Conservation (phyloP, 2,329 filamentous ascomycete genomes). For the Pseudocercospora pini-densiflorae region DNA sequence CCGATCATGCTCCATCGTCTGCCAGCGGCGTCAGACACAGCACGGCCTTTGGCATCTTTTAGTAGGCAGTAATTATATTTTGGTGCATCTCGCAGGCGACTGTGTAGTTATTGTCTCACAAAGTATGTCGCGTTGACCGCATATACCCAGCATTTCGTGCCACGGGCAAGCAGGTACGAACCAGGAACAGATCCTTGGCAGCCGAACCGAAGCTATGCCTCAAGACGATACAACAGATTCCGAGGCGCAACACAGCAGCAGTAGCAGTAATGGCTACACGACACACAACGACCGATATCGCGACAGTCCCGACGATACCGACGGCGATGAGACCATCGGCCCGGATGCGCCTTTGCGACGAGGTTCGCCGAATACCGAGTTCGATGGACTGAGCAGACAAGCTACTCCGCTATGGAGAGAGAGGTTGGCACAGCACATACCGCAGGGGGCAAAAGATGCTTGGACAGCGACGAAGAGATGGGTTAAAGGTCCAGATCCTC, state of each 20-base stretch:
- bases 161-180: not conserved
- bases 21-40: not conserved
- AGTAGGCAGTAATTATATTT: not conserved
- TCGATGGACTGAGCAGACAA: constrained; percentile 30
- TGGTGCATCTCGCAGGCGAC: not conserved
- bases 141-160: not conserved
- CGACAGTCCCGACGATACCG: constrained; percentile 37
- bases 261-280: constrained; percentile 19
- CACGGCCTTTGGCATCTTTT: not conserved
- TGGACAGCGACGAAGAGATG: constrained; percentile 49
- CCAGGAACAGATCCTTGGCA: not conserved
- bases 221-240: constrained; percentile 4
- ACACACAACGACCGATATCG: constrained; percentile 34
- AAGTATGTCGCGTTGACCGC: too few species aligned
- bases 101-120: too few species aligned
- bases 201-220: not conserved
- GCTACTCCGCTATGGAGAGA: constrained; percentile 30
- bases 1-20: not conserved
- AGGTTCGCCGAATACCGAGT: constrained; percentile 30
- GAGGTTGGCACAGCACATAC: constrained; percentile 33
- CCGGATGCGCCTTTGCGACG: constrained; percentile 34
- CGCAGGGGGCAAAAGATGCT: constrained; percentile 32
- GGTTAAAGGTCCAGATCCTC: constrained; percentile 55
- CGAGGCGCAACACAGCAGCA: constrained; percentile 22
- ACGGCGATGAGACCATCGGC: constrained; percentile 36